A percentile compares a stretch with the other conserved stretches of the same genome.
Conservation (phyloP, 352 stramenopile genomes). For the Pythium phragmitis region DNA sequence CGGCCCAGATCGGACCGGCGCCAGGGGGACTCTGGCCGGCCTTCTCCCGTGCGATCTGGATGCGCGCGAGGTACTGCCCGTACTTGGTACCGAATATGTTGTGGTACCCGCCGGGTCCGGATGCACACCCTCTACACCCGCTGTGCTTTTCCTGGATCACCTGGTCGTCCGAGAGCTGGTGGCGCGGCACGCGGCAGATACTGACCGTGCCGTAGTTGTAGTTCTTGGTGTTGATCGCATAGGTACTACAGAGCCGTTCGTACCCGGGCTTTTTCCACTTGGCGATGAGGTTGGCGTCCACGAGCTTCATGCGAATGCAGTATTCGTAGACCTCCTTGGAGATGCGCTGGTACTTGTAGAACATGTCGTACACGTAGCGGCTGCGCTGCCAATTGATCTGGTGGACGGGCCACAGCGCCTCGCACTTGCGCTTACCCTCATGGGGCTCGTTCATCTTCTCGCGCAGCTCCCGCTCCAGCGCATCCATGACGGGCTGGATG, state of each 20-base stretch:
- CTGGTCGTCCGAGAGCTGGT: conserved; percentile 91
- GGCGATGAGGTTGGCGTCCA: conserved; percentile 97
- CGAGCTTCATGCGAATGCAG: conserved; percentile 93
- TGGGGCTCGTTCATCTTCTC: conserved; percentile 98
- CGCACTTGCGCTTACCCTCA: conserved; percentile 96
- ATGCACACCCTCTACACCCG: conserved; percentile 97
- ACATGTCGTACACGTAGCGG: conserved; percentile 99
- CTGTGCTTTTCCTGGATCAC: conserved; percentile 93
- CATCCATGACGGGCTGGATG: conserved; percentile 94
- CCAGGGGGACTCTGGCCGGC: conserved; percentile 32
- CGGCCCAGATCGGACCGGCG: conserved; percentile 47
- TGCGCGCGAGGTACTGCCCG: conserved; percentile 95
- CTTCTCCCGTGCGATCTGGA: conserved; percentile 93
- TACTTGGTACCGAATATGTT: conserved; percentile 99
- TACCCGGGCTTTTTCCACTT: conserved; percentile 99
- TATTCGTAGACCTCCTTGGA: conserved; percentile 97
- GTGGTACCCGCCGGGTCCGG: conserved; percentile 87
- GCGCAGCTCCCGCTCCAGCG: conserved; percentile 96
- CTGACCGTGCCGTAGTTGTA: conserved; percentile 99
- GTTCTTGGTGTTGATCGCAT: conserved; percentile 98
- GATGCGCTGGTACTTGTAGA: conserved; percentile 97
- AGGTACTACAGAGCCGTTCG: conserved; percentile 97
- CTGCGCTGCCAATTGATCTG: conserved; percentile 99
- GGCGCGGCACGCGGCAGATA: conserved; percentile 96
- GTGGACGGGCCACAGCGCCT: conserved; percentile 98